Conservation (phyloP, 2,329 filamentous ascomycete species). For the Aureobasidium sp. region DNA sequence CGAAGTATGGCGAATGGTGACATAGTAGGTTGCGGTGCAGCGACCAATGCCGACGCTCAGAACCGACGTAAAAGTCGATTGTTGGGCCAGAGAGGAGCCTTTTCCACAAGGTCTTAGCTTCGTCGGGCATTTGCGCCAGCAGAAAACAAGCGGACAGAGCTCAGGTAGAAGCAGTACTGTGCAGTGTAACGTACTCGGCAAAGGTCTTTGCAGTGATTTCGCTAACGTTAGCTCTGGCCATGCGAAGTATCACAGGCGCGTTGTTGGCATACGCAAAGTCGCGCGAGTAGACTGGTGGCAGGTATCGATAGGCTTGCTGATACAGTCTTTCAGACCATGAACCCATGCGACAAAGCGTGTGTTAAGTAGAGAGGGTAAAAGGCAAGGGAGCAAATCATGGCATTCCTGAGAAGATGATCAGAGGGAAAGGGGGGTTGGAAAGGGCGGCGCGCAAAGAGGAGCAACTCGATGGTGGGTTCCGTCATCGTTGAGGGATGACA, state of each 20-base stretch:
- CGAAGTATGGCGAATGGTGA: constrained; percentile 45
- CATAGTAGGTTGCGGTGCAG: constrained; percentile 48
- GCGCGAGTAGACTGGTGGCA: constrained; percentile 29
- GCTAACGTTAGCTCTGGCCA: constrained; percentile 41
- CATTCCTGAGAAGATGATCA: constrained; percentile 11
- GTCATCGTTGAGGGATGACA: constrained; percentile 11
- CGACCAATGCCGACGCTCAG: constrained; percentile 42
- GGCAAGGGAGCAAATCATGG: constrained; percentile 21
- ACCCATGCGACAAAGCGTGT: constrained; percentile 19
- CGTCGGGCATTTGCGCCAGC: constrained; percentile 21
- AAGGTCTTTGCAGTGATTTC: constrained; percentile 42
- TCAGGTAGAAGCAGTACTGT: constrained; percentile 27
- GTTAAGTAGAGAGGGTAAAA: constrained; percentile 18
- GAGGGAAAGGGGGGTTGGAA: background rate
- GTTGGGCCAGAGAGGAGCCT: constrained; percentile 48
- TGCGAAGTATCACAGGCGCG: constrained; percentile 33
- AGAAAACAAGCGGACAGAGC: constrained; percentile 9
- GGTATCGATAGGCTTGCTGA: constrained; percentile 20
- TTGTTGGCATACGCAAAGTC: constrained; percentile 41
- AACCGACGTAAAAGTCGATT: constrained; percentile 47
- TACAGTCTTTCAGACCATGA: constrained; percentile 18
- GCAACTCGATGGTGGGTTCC: background rate
- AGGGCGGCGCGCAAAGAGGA: background rate
- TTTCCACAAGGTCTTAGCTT: constrained; percentile 40
- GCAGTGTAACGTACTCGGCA: constrained; percentile 45